Evolutionary conservation across 371 early-diverging fungal genomes (phyloP), one percentile per base, ranked within the genome.

Genomic region (Gilbertella persicaria): DNA sequence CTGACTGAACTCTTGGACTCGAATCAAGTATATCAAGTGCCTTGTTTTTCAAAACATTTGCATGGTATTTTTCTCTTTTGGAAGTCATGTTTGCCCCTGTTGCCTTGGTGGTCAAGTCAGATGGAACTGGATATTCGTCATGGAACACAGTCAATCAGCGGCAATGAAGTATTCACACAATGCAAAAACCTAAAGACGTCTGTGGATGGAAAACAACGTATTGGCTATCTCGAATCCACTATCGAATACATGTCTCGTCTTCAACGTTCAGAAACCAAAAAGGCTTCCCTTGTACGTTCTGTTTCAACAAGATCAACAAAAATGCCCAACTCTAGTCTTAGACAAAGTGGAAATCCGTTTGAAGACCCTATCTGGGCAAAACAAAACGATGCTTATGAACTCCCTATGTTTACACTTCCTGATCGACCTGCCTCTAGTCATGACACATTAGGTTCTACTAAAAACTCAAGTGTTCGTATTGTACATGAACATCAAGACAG

Each of bases 31-130:
- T 95, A 96, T 67, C 96, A 95, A 37, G 97, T 98, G 4, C 98
- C 98, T 36, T 95, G 96, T 62, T 99, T 99, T 78, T 93, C 93
- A 47, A 99, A 99, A 71, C 99, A 94, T 76, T 81, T 98, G 44
- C 99, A 99, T 72, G 99, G 99, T 46, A 85, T 88, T 16, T 87
- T 98, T 10, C 90, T 93, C 13, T 85, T 99, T 47, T 86, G 97
- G 57, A 89, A 90, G 50, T 65, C 71, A 28, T 79, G 85, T 20
- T 88, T 99, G 12, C 82, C 86, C 16, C 78, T 95, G 36, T 80
- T 99, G 43, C 99, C 99, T 9, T 98, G 96, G 83, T 99, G 99
- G 99, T 50, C 91, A 9, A 57, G 50, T 19, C 96, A 98, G 68
- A 91, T 98, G 86, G 84, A 88, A 49, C 71, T 88, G 17, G 97